Evolutionary conservation across 1,139 yeast species (phyloP), one percentile per base, ranked within the genome.

Genomic region (Pneumocystis canis): DNA sequence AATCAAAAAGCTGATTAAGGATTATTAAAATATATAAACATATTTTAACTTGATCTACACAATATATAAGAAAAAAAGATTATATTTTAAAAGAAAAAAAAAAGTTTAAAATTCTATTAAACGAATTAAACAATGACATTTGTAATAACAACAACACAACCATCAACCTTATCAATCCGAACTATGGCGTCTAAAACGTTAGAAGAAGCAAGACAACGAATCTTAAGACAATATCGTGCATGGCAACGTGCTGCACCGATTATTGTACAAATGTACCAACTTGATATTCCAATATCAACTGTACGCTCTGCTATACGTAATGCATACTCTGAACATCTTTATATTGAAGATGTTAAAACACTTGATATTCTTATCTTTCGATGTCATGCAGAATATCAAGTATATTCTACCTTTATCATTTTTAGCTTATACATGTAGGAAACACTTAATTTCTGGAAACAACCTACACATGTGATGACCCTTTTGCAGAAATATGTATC

Each of bases 381-480:
- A 35, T 95, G 94, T 6, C 92, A 87, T 71, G 87, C 87, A 92
- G 96, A 88, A 75, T 88, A 84, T 74, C 96, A 88, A 73, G 68
- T 66, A 33, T 30, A 62, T 6, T 5, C n/a, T 37, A 54, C 16
- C 16, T n/a, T 14, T 11, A 6, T n/a, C 2, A 2, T 37, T 25
- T 33, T 14, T 11, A 3, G 6, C 30, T 60, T 1, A 35, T 62
- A 20, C 11, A 31, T 61, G 9, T 20, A 65, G 73, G 96, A 88
- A 73, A 80, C 87, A 72, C 79, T 85, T 70, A 88, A 88, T 76
- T 88, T 87, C 78, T 88, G 96, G 96, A 88, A 88, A 75, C 95
- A 88, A 77, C 85, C 83, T 72, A 82, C 92, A 69, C 95, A 88
- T 75, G 89, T 88, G 56, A 78, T 86, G 82, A 83, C 85, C 76